Evolutionary conservation across 2,329 filamentous ascomycete species (phyloP), one percentile per base, ranked within the genome.

Genomic region (Penicillium sclerotiorum): DNA sequence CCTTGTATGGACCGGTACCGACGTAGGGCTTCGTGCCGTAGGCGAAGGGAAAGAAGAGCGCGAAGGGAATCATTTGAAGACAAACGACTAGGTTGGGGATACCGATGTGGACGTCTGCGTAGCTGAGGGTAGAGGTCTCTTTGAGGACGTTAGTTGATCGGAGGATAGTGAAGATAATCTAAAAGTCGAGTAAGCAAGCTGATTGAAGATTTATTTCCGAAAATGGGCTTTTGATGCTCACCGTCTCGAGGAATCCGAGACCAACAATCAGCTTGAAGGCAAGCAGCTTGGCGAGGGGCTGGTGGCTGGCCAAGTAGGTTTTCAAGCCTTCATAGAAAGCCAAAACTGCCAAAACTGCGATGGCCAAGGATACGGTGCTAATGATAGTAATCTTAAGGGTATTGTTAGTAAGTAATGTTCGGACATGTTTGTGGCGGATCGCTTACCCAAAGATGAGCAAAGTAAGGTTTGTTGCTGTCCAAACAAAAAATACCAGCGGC

Each of bases 391-490:
- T 41, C 56, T 58, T 12, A 13, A 15, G 30, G 6, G 9, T 17
- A 17, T 13, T 11, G 27, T 22, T 8, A 38, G 27, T 22, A 18
- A 22, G 2, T 5, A 9, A n/a, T 12, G 4, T 32, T 12, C 12
- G 15, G 6, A n/a, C 3, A 8, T 28, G 13, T 18, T 9, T 5
- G 9, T 17, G 18, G 12, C 21, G 20, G 36, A 8, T 3, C 20
- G 8, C 57, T 13, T 56, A 69, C 65, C 67, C 69, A 73, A n/a
- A 72, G 51, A 49, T 73, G 67, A 20, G 67, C 67, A 56, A 71
- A 73, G 45, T 72, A 60, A 1, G 57, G 18, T 6, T 65, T 63
- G 17, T 56, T 63, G 23, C 66, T 69, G 5, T 62, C 62, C 1
- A 61, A 42, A 32, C 70, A 72, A 54, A 67, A 73, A 1, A 58